Conservation (phyloP, 2,329 filamentous ascomycete genomes). For the Xylariaceae sp. region DNA sequence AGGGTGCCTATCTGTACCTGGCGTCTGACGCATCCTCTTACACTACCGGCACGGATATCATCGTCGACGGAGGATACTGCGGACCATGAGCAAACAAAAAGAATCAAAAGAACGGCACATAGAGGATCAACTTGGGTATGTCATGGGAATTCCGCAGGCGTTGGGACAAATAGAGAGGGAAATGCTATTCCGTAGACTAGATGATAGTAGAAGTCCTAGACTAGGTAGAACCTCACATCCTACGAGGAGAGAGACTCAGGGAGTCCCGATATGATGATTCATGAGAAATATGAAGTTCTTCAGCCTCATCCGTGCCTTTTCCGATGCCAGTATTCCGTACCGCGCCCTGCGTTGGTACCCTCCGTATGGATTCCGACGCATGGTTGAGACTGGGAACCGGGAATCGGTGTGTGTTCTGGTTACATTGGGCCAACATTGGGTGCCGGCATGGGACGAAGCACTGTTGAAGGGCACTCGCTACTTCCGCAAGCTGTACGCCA, state of each 20-base stretch:
- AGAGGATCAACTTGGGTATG: neutral
- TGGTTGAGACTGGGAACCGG: too few relatives aligned
- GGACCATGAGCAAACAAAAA: conserved; percentile 36
- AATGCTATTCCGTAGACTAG: too few relatives aligned
- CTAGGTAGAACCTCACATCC: neutral
- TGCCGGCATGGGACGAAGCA: neutral
- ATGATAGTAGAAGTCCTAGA: neutral
- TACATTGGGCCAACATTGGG: too few relatives aligned
- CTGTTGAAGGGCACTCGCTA: neutral
- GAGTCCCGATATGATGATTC: neutral
- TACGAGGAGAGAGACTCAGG: neutral
- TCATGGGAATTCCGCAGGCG: too few relatives aligned
- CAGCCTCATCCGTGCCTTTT: too few relatives aligned
- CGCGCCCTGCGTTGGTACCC: too few relatives aligned
- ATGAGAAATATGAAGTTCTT: neutral
- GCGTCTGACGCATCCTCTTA: conserved; percentile 79
- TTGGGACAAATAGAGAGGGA: too few relatives aligned
- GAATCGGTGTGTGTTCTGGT: too few relatives aligned
- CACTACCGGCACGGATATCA: conserved; percentile 68
- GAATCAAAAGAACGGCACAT: neutral
- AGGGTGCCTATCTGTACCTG: conserved; percentile 77
- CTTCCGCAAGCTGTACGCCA: neutral
- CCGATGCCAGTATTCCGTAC: too few relatives aligned
- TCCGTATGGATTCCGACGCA: too few relatives aligned
- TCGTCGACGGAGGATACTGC: conserved; percentile 71